These are phyloP conservation scores for Chaetomium fimeti DNA, from an alignment of 495 filamentous ascomycete species.

Conservation along the genomic window DNA sequence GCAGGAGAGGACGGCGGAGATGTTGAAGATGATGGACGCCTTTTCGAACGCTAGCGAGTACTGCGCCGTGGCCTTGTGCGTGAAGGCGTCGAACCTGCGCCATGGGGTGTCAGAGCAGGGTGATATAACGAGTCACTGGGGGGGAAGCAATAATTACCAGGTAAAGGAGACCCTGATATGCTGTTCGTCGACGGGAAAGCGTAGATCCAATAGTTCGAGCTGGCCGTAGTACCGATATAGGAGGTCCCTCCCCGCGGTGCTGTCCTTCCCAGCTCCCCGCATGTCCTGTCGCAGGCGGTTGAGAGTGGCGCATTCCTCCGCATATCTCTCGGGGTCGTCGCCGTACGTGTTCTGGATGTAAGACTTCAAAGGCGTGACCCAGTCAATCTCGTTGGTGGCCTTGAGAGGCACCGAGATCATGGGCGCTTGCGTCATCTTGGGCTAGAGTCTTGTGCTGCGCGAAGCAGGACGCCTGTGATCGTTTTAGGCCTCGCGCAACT, in stretches of 20 bases:
- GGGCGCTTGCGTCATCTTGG: conserved; percentile 70
- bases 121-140: neutral
- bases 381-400: conserved; percentile 99
- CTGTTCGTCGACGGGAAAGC: conserved; percentile 96
- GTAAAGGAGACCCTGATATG: conserved; percentile 99
- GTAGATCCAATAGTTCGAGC: conserved; percentile 86
- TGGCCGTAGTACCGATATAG: conserved; percentile 98
- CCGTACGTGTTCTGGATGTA: conserved; percentile 94
- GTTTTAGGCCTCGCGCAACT: neutral
- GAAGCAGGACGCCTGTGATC: conserved; percentile 2
- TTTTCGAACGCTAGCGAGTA: conserved; percentile 98
- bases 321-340: conserved; percentile 92
- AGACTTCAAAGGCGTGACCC: conserved; percentile 86
- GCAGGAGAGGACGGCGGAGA: conserved; percentile 93
- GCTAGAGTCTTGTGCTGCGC: conserved; percentile 15
- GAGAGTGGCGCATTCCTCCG: conserved; percentile 90
- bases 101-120: conserved; percentile 25
- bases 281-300: conserved; percentile 98
- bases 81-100: conserved; percentile 94
- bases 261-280: conserved; percentile 96
- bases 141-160: conserved; percentile 58
- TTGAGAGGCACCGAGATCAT: conserved; percentile 94
- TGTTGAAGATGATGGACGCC: conserved; percentile 99
- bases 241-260: conserved; percentile 87
- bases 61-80: conserved; percentile 90